Conservation (phyloP, 176 grass and related monocot species). For the Secale cereale region DNA sequence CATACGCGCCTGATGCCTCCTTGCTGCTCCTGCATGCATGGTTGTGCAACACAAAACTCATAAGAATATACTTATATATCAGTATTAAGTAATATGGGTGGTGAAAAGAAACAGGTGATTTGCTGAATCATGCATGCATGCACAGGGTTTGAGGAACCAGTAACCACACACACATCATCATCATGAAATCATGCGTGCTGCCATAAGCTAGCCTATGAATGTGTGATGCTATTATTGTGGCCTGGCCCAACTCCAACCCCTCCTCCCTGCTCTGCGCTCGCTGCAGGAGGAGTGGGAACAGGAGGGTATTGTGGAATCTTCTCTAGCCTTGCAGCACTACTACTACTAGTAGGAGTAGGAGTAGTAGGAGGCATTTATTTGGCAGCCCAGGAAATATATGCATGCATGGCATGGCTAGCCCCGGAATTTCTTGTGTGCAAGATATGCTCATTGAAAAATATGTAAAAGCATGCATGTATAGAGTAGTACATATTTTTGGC, state of each 20-base stretch:
- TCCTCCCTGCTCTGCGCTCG: neutral
- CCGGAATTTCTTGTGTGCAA: slow-evolving; percentile 55
- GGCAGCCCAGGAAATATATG: slow-evolving; percentile 24
- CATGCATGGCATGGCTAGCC: neutral
- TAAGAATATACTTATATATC: no score
- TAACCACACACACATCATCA: slow-evolving; percentile 17
- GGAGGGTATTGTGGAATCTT: slow-evolving; percentile 52
- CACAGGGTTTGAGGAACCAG: slow-evolving; percentile 43
- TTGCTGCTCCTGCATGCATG: slow-evolving; percentile 27
- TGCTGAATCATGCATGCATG: neutral
- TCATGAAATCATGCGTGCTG: slow-evolving; percentile 44
- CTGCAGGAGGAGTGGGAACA: slow-evolving; percentile 39
- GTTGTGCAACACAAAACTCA: neutral
- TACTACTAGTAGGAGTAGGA: no score
- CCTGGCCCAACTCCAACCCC: slow-evolving; percentile 35
- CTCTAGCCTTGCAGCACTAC: slow-evolving; percentile 10
- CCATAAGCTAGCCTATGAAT: slow-evolving; percentile 14
- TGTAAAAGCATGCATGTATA: neutral
- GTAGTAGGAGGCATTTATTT: slow-evolving; percentile 43
- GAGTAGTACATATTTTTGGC: neutral
- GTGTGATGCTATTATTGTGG: slow-evolving; percentile 32
- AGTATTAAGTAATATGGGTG: neutral
- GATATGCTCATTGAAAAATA: slow-evolving; percentile 9
- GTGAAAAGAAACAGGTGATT: neutral
- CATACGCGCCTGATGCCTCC: slow-evolving; percentile 63